These are phyloP conservation scores for Claviceps pusilla DNA, from an alignment of 2,329 filamentous ascomycete genomes.

Conservation along the genomic window DNA sequence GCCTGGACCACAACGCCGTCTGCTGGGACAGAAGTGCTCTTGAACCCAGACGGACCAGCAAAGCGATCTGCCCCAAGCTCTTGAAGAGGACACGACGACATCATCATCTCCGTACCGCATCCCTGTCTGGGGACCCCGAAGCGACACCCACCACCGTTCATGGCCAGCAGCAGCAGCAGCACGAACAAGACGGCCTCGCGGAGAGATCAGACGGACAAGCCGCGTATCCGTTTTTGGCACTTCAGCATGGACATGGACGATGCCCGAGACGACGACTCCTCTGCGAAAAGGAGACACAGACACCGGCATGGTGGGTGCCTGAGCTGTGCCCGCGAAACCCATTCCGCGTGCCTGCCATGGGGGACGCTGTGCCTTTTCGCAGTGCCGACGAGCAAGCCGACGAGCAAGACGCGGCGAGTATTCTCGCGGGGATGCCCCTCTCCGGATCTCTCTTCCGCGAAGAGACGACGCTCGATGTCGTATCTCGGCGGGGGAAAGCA, in stretches of 20 bases:
- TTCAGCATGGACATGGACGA: neutral
- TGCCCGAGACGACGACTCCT: neutral
- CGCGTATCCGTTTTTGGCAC: too few species aligned
- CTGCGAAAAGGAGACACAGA: slow-evolving; percentile 2
- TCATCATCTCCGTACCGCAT: too few species aligned
- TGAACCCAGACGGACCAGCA: neutral
- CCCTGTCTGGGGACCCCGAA: neutral
- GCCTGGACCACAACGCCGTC: slow-evolving; percentile 8
- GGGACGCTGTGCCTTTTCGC: neutral
- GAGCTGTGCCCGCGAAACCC: neutral
- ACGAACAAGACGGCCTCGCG: neutral
- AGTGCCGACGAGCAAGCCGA: neutral
- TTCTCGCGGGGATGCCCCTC: neutral
- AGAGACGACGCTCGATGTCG: neutral
- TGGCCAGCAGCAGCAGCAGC: neutral
- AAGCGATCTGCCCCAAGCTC: neutral
- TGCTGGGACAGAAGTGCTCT: slow-evolving; percentile 6
- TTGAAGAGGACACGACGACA: neutral
- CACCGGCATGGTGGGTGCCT: neutral
- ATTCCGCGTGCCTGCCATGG: neutral
- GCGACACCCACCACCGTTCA: too few species aligned
- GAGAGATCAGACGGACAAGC: neutral
- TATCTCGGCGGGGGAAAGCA: neutral
- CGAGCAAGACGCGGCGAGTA: neutral
- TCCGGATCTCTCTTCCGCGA: neutral